A percentile compares a stretch with the other conserved stretches of the same genome.
Conservation (phyloP, 345 rosid genomes). For the Passiflora organensis region DNA sequence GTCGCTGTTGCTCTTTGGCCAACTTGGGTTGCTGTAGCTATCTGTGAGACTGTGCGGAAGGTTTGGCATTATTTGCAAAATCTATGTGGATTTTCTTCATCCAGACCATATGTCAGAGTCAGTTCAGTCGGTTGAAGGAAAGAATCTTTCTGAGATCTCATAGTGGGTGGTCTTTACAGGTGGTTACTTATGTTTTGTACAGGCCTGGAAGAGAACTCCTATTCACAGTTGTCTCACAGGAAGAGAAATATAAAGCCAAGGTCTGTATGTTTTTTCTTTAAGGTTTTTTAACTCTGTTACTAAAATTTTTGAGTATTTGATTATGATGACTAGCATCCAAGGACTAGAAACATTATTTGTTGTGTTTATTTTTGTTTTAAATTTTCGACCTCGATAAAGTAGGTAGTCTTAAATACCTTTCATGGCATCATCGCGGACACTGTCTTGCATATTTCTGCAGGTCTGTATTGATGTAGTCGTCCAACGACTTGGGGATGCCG, state of each 20-base stretch:
- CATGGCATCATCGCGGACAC: too few species aligned
- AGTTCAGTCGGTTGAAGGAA: conserved; percentile 1
- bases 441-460: conserved; percentile 34
- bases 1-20: conserved; percentile 84
- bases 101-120: not conserved
- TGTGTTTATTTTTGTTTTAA: too few species aligned
- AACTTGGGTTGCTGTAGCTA: conserved; percentile 70
- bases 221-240: conserved; percentile 85
- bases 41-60: conserved; percentile 87
- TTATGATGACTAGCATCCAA: not conserved
- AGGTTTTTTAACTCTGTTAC: not conserved
- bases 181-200: conserved; percentile 77
- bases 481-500: conserved; percentile 92
- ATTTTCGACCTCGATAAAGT: too few species aligned
- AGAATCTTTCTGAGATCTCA: not conserved
- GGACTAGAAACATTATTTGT: not conserved
- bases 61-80: conserved; percentile 23
- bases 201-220: conserved; percentile 92
- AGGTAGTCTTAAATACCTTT: too few species aligned
- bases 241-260: conserved; percentile 96
- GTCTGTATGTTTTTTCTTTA: conserved; percentile 26
- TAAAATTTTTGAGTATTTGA: not conserved
- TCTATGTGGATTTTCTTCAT: not conserved
- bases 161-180: conserved; percentile 31
- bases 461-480: conserved; percentile 86